Conservation (phyloP, 2,329 filamentous ascomycete species). For the Cladosporium sp. region DNA sequence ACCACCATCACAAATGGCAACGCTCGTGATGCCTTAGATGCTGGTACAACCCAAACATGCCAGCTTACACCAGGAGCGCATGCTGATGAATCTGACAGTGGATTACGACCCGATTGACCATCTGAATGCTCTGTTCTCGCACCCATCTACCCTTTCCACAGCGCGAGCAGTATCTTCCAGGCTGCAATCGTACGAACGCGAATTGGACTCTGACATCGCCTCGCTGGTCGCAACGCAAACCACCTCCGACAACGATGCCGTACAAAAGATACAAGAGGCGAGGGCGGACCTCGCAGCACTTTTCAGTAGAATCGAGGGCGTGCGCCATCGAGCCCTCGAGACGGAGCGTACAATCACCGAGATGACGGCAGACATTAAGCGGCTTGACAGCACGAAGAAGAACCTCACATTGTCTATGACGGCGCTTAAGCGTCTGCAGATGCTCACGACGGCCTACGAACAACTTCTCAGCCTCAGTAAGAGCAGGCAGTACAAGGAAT, state of each 20-base stretch:
- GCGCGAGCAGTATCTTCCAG: slow-evolving; percentile 69
- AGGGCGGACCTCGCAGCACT: slow-evolving; percentile 85
- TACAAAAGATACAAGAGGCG: slow-evolving; percentile 85
- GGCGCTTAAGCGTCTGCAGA: slow-evolving; percentile 91
- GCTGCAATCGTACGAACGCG: slow-evolving; percentile 73
- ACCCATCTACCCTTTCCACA: slow-evolving; percentile 77
- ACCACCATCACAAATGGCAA: slow-evolving; percentile 9
- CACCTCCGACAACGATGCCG: slow-evolving; percentile 78
- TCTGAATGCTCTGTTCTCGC: slow-evolving; percentile 88
- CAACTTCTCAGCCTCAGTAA: slow-evolving; percentile 80
- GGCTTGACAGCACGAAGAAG: slow-evolving; percentile 90
- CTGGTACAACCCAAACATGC: background rate
- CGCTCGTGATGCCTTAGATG: slow-evolving; percentile 9
- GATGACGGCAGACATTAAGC: slow-evolving; percentile 99
- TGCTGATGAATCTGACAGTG: slow-evolving; percentile 39
- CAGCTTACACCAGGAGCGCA: background rate
- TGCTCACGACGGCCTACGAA: slow-evolving; percentile 98
- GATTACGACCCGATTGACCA: slow-evolving; percentile 93
- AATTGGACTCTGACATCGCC: slow-evolving; percentile 73
- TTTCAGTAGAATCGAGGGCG: slow-evolving; percentile 91
- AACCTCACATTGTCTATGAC: slow-evolving; percentile 98
- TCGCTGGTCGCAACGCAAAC: slow-evolving; percentile 70
- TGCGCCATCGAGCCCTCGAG: slow-evolving; percentile 80
- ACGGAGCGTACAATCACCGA: slow-evolving; percentile 95
- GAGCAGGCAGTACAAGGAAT: slow-evolving; percentile 88